Conservation (phyloP, 345 rosid genomes). For the Salix brachista region DNA sequence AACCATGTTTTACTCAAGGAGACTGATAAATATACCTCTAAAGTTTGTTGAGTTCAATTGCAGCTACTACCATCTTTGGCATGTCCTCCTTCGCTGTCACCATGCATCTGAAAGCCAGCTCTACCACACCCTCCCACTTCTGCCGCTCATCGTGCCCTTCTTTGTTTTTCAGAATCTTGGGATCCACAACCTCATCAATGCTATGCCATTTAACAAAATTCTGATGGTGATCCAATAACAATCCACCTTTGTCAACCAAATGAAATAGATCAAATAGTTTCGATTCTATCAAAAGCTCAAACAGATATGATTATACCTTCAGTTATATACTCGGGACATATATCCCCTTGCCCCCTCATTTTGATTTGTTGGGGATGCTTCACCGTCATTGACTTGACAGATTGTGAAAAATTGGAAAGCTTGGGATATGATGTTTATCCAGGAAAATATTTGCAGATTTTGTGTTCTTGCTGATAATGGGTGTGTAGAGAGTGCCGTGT, state of each 20-base stretch:
- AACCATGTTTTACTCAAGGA: too few species aligned
- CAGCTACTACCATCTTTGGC: neutral
- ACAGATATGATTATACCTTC: neutral
- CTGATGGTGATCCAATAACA: neutral
- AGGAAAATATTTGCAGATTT: conserved; percentile 4
- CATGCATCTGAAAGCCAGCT: neutral
- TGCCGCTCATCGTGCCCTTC: neutral
- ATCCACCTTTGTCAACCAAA: neutral
- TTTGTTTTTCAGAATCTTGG: neutral
- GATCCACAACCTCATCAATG: neutral
- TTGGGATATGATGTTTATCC: conserved; percentile 5
- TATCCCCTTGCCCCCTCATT: neutral
- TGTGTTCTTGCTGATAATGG: conserved; percentile 3
- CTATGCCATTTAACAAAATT: neutral
- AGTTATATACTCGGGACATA: neutral
- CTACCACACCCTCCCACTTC: neutral
- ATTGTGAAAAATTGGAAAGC: conserved; percentile 2
- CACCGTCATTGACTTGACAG: neutral
- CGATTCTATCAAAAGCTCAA: neutral
- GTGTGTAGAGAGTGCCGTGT: neutral
- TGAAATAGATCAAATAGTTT: neutral
- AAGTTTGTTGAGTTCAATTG: neutral
- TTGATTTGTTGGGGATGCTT: neutral
- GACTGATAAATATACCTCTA: neutral
- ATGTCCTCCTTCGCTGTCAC: neutral